Evolutionary conservation across 352 stramenopile genomes (phyloP).

Genomic region (Globisporangium abappressorium): DNA sequence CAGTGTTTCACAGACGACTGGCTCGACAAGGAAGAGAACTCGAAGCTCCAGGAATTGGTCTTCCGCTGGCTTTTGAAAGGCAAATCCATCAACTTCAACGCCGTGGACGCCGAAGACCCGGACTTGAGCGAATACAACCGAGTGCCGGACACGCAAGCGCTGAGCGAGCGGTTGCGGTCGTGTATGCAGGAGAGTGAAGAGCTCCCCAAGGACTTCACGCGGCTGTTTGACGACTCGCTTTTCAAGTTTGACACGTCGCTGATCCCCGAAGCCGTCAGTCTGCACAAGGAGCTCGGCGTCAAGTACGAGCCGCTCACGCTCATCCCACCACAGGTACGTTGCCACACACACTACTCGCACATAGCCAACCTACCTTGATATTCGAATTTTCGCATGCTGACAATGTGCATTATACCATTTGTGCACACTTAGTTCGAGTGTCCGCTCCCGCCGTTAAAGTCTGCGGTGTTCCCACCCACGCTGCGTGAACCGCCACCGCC

Average conservation of each 20-base stretch:
- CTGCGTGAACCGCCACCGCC: constrained; percentile 88
- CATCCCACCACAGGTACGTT: constrained; percentile 85
- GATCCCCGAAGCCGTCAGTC: constrained; percentile 91
- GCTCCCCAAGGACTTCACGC: constrained; percentile 93
- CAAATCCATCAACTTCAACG: constrained; percentile 59
- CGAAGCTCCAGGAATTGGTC: constrained; percentile 90
- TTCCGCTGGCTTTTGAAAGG: constrained; percentile 93
- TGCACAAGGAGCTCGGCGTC: constrained; percentile 91
- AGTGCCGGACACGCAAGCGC: constrained; percentile 92
- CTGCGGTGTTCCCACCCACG: constrained; percentile 92
- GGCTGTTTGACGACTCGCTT: constrained; percentile 91
- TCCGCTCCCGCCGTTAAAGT: constrained; percentile 90
- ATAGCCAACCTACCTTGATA: too few species aligned
- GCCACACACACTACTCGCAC: background rate
- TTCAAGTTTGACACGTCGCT: constrained; percentile 95
- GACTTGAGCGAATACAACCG: constrained; percentile 88
- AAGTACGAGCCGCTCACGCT: constrained; percentile 95
- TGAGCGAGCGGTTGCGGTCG: constrained; percentile 90
- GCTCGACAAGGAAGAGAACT: constrained; percentile 95
- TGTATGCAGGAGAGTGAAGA: constrained; percentile 95
- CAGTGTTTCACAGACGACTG: constrained; percentile 95
- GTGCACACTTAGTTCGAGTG: constrained; percentile 81
- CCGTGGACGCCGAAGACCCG: constrained; percentile 72
- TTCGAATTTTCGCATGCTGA: background rate
- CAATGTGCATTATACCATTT: background rate